Conservation (phyloP, 495 filamentous ascomycete genomes). For the Aspergillus coremiiformis region DNA sequence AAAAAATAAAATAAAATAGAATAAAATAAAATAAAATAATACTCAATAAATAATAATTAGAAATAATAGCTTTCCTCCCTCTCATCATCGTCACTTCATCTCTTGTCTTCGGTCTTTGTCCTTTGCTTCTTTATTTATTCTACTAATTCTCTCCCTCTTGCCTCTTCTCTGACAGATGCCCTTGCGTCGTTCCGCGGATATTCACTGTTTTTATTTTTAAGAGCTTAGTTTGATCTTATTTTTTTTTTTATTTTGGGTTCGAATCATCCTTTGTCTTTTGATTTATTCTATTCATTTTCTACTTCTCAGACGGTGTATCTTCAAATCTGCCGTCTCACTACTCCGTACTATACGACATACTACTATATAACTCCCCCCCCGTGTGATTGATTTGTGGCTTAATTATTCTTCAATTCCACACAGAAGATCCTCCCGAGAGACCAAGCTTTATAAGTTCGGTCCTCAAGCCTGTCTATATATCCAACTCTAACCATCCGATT, state of each 20-base stretch:
- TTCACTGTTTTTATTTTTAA: conserved; percentile 6
- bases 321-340: not conserved
- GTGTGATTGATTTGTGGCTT: not conserved
- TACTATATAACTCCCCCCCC: no score
- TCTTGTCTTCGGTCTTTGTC: not conserved
- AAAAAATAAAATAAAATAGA: no score
- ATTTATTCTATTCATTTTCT: not conserved
- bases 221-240: not conserved
- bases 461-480: not conserved
- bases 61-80: conserved; percentile 1
- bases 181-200: not conserved
- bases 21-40: no score
- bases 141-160: not conserved
- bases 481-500: not conserved
- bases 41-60: not conserved
- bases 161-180: not conserved
- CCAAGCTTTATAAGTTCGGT: conserved; percentile 4
- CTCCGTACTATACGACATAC: not conserved
- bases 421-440: not conserved
- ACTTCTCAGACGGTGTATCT: not conserved
- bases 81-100: not conserved
- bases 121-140: not conserved
- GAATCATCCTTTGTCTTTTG: not conserved
- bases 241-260: conserved; percentile 4
- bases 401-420: not conserved